These are phyloP conservation scores for Medicago truncatula DNA, from an alignment of 306 rosid species.

Conservation along the genomic window DNA sequence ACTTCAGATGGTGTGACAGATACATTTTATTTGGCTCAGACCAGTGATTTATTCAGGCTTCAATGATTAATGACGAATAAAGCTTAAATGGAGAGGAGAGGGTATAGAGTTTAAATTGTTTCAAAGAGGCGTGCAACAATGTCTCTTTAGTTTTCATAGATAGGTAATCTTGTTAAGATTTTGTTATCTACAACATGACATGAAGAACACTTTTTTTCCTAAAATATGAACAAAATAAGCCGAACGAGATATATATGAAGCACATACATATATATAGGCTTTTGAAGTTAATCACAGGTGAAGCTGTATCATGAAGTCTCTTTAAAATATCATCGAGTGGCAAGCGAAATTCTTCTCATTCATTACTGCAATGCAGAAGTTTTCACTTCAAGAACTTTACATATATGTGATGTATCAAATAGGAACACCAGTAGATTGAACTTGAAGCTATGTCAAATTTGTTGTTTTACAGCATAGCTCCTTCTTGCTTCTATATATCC, in stretches of 20 bases:
- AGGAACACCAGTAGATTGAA: slow-evolving; percentile 28
- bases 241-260: slow-evolving; percentile 31
- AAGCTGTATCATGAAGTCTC: slow-evolving; percentile 23
- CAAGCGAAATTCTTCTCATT: slow-evolving; percentile 17
- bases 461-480: slow-evolving; percentile 37
- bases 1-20: slow-evolving; percentile 60
- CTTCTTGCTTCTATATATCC: slow-evolving; percentile 27
- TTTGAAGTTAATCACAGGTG: slow-evolving; percentile 33
- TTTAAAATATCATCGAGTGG: neutral
- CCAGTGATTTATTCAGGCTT: slow-evolving; percentile 24
- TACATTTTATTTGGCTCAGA: slow-evolving; percentile 10
- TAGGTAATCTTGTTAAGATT: slow-evolving; percentile 20
- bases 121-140: slow-evolving; percentile 27
- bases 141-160: slow-evolving; percentile 22
- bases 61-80: slow-evolving; percentile 14
- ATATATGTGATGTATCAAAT: neutral
- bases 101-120: slow-evolving; percentile 25
- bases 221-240: slow-evolving; percentile 31
- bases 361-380: slow-evolving; percentile 18
- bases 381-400: slow-evolving; percentile 39
- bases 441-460: slow-evolving; percentile 35
- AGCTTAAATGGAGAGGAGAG: neutral
- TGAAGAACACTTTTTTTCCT: slow-evolving; percentile 25
- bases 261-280: slow-evolving; percentile 31
- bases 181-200: slow-evolving; percentile 3